phyloP scores from a whole-genome alignment of 768 basidiomycete species.

The Lenzites betulinus region DNA sequence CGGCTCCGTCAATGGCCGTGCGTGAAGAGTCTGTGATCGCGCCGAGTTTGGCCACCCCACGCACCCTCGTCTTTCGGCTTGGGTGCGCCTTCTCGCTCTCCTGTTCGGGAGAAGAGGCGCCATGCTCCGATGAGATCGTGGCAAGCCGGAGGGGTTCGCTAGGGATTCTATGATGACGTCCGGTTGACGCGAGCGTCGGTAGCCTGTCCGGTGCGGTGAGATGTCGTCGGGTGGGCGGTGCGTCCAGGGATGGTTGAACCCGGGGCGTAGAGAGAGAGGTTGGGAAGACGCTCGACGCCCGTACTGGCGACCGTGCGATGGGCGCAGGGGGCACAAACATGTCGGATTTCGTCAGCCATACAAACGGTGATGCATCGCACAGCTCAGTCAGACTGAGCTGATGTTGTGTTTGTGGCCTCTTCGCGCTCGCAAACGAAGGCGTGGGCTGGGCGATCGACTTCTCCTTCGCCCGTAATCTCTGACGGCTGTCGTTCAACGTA shows the following conservation, averaged over 20 bases:
- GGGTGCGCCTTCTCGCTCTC: not conserved
- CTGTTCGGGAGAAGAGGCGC: slow-evolving; percentile 1
- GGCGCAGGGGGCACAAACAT: slow-evolving; percentile 16
- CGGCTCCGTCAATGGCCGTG: not conserved
- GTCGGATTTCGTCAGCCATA: slow-evolving; percentile 23
- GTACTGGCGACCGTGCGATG: slow-evolving; percentile 8
- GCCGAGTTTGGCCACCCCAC: not conserved
- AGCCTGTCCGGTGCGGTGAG: not conserved
- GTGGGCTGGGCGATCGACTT: not conserved
- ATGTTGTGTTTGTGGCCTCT: slow-evolving; percentile 3
- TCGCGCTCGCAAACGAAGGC: slow-evolving; percentile 9
- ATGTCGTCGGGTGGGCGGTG: slow-evolving; percentile 2
- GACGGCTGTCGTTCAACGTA: not conserved
- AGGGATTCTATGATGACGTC: slow-evolving; percentile 10
- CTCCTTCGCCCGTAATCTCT: not conserved
- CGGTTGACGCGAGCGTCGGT: not conserved
- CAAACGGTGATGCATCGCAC: slow-evolving; percentile 18
- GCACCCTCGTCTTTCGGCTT: not conserved
- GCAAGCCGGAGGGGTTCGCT: slow-evolving; percentile 13
- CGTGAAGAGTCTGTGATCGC: not conserved
- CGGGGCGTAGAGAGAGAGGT: not conserved
- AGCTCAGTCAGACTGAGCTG: slow-evolving; percentile 30
- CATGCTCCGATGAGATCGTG: not conserved
- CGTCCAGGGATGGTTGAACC: not conserved
- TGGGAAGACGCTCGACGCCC: not conserved